phyloP scores from a whole-genome alignment of 2,329 filamentous ascomycete species.

The Aspergillus bombycis region DNA sequence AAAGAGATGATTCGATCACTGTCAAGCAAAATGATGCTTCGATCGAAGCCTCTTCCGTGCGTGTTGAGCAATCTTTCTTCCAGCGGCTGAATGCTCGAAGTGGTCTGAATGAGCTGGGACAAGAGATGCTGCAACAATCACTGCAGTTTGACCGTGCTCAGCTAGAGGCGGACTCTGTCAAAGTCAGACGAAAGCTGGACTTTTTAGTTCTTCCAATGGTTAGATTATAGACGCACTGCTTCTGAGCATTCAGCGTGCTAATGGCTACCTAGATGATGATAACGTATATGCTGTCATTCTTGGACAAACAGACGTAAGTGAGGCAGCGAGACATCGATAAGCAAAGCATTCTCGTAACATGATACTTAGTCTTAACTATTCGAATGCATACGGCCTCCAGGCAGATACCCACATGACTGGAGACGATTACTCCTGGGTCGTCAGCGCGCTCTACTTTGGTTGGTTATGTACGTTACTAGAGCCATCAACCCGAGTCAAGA shows the following conservation, averaged over 20 bases:
- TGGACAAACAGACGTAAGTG: background rate
- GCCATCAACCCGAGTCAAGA: constrained; percentile 28
- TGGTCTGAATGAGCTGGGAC: background rate
- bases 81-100: background rate
- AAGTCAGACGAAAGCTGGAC: background rate
- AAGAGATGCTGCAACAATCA: background rate
- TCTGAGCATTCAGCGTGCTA: background rate
- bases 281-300: background rate
- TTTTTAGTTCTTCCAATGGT: background rate
- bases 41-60: background rate
- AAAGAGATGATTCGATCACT: background rate
- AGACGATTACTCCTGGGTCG: constrained; percentile 43
- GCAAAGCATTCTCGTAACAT: background rate
- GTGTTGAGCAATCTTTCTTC: background rate
- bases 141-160: background rate
- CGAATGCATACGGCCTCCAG: constrained; percentile 43
- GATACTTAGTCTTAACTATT: background rate
- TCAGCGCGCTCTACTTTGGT: constrained; percentile 42
- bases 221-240: background rate
- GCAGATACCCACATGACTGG: constrained; percentile 40
- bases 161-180: background rate
- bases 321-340: background rate
- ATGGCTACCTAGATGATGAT: background rate
- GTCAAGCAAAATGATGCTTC: background rate
- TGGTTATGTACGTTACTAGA: constrained; percentile 41